Evolutionary conservation across 2,329 filamentous ascomycete species (phyloP).

Genomic region (Ophiocordyceps sinensis): DNA sequence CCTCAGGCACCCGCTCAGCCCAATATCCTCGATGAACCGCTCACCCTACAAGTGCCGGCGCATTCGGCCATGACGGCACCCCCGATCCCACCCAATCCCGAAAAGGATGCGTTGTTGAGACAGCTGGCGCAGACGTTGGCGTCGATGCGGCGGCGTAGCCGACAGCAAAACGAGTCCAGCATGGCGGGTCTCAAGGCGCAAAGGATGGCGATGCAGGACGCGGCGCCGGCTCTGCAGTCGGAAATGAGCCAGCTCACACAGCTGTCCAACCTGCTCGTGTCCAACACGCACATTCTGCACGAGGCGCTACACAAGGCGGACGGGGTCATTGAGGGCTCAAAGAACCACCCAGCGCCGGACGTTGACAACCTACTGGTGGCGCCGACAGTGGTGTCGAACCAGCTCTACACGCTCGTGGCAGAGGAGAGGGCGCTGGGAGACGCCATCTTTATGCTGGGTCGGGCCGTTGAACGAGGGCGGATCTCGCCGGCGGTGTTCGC

Average conservation of each 20-base stretch:
- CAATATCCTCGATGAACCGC: slow-evolving; percentile 42
- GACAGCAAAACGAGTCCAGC: slow-evolving; percentile 58
- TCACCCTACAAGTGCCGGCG: slow-evolving; percentile 34
- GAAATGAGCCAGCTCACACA: slow-evolving; percentile 61
- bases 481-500: slow-evolving; percentile 62
- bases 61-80: slow-evolving; percentile 48
- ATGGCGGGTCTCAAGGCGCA: slow-evolving; percentile 67
- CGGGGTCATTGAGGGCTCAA: slow-evolving; percentile 57
- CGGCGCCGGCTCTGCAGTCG: slow-evolving; percentile 53
- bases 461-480: slow-evolving; percentile 59
- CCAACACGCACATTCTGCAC: slow-evolving; percentile 67
- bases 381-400: slow-evolving; percentile 81
- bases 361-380: slow-evolving; percentile 90
- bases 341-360: slow-evolving; percentile 52
- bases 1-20: slow-evolving; percentile 23
- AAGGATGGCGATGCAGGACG: slow-evolving; percentile 57
- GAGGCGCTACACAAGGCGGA: slow-evolving; percentile 69
- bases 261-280: slow-evolving; percentile 54
- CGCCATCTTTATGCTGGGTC: slow-evolving; percentile 67
- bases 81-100: slow-evolving; percentile 86
- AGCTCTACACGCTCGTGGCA: slow-evolving; percentile 77
- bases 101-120: slow-evolving; percentile 75
- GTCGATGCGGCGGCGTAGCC: slow-evolving; percentile 52
- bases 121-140: slow-evolving; percentile 60
- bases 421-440: slow-evolving; percentile 82